Evolutionary conservation across 2,329 filamentous ascomycete genomes (phyloP).

Genomic region (Fusarium sp.): DNA sequence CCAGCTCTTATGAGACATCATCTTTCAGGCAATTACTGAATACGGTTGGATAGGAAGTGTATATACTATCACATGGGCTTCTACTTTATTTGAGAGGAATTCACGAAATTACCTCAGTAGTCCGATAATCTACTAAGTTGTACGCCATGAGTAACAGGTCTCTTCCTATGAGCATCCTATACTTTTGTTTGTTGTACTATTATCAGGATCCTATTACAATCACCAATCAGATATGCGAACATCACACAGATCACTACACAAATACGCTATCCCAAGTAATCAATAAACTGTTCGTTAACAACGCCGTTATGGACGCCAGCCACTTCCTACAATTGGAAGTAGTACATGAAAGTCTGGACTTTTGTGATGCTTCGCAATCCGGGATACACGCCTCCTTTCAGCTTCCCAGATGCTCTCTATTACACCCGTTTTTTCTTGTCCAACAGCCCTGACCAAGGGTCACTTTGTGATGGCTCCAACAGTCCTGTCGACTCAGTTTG

Average conservation of each 20-base stretch:
- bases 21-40: background rate
- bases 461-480: conserved; percentile 33
- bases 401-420: conserved; percentile 45
- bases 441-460: conserved; percentile 39
- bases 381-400: conserved; percentile 40
- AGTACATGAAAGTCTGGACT: conserved; percentile 50
- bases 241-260: background rate
- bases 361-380: conserved; percentile 48
- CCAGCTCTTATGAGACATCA: background rate
- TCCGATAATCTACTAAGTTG: no score
- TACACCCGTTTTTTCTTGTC: conserved; percentile 47
- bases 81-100: no score
- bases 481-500: conserved; percentile 38
- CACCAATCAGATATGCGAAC: background rate
- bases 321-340: conserved; percentile 47
- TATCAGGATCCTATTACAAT: no score
- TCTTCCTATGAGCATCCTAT: no score
- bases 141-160: no score
- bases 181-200: no score
- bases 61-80: no score
- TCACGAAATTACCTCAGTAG: no score
- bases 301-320: conserved; percentile 49
- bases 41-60: no score
- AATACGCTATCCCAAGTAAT: conserved; percentile 15
- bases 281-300: conserved; percentile 47